phyloP scores from a whole-genome alignment of 352 stramenopile genomes.

The Vaucheria bursata region DNA sequence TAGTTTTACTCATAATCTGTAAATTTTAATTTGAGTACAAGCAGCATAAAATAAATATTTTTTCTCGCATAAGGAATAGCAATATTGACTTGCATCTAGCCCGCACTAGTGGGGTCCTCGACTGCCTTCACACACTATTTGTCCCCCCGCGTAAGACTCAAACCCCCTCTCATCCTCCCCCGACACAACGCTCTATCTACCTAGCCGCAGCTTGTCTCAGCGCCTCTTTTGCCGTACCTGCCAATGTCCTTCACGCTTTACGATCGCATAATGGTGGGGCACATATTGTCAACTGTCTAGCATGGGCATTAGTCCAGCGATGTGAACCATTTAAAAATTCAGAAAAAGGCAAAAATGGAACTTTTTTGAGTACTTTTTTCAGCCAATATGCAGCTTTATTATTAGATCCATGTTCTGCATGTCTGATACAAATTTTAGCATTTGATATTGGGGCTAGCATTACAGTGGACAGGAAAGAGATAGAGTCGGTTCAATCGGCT shows the following conservation, averaged over 20 bases:
- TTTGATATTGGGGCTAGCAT: neutral
- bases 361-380: neutral
- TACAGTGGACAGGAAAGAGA: neutral
- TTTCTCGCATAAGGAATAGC: neutral
- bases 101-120: neutral
- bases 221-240: neutral
- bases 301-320: neutral
- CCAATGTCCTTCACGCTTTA: neutral
- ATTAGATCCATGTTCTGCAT: neutral
- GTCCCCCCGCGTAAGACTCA: neutral
- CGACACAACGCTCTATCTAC: neutral
- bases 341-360: neutral
- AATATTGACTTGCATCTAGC: neutral
- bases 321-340: neutral
- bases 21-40: no score
- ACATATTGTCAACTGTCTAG: neutral
- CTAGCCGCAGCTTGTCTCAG: neutral
- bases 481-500: neutral
- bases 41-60: no score
- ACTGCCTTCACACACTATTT: neutral
- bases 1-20: neutral
- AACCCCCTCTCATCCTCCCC: no score
- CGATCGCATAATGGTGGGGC: neutral
- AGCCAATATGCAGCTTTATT: neutral
- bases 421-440: neutral